These are phyloP conservation scores for Aegilops longissima DNA, from an alignment of 176 grass and related monocot species.

Conservation along the genomic window DNA sequence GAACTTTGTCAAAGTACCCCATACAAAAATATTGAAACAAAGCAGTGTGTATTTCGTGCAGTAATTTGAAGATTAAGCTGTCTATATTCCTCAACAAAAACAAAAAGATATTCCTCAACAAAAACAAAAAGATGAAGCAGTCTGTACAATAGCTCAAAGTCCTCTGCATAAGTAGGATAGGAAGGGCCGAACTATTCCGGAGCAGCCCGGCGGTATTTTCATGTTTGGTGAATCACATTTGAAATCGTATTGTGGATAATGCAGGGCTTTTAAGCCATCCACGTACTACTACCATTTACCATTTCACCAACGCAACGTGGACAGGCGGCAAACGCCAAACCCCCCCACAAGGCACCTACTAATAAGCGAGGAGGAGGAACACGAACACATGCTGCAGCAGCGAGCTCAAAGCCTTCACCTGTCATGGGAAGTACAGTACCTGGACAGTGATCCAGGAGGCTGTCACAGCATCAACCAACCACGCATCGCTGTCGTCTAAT, in stretches of 20 bases:
- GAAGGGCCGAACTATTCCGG: too few species aligned
- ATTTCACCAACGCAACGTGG: neutral
- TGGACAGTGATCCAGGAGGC: slow-evolving; percentile 15
- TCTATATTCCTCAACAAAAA: too few species aligned
- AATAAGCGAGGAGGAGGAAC: neutral
- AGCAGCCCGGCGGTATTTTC: neutral
- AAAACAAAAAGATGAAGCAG: too few species aligned
- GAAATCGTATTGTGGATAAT: neutral
- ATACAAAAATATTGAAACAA: too few species aligned
- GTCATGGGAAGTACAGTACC: neutral
- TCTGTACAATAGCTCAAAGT: too few species aligned
- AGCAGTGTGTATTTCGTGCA: too few species aligned
- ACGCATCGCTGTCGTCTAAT: neutral
- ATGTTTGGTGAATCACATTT: neutral
- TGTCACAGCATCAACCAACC: slow-evolving; percentile 14
- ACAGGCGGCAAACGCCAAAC: neutral
- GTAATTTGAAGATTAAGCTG: too few species aligned
- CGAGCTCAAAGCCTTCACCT: neutral
- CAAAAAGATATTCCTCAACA: too few species aligned
- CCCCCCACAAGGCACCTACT: neutral
- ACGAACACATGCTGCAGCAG: neutral
- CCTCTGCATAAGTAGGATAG: too few species aligned
- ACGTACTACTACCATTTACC: too few species aligned
- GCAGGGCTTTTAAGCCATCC: neutral
- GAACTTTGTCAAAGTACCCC: too few species aligned